phyloP scores from a whole-genome alignment of 192 early-diverging fungal species.

The Gryganskiella cystojenkinii region DNA sequence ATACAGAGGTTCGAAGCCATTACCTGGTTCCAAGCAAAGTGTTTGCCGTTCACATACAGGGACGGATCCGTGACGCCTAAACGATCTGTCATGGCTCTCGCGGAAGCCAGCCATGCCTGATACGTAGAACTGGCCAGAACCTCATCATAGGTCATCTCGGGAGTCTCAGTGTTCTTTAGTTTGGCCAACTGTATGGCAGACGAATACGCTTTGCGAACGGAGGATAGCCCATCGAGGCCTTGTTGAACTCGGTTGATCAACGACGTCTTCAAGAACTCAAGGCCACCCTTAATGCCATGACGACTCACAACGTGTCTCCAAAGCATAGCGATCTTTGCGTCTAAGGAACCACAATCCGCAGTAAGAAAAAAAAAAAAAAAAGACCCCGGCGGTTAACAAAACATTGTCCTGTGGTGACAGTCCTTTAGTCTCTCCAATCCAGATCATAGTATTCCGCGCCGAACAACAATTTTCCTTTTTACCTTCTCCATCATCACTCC shows the following conservation, averaged over 20 bases:
- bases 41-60: constrained; percentile 86
- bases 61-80: constrained; percentile 30
- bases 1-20: too few species aligned
- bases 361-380: not conserved
- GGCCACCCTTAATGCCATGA: constrained; percentile 38
- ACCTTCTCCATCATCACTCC: constrained; percentile 54
- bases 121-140: constrained; percentile 32
- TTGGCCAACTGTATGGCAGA: constrained; percentile 11
- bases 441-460: not conserved
- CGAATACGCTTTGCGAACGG: constrained; percentile 19
- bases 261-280: constrained; percentile 35
- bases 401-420: not conserved
- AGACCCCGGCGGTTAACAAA: not conserved
- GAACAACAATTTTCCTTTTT: too few species aligned
- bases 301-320: constrained; percentile 38
- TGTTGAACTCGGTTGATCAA: constrained; percentile 20
- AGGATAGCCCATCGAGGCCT: constrained; percentile 17
- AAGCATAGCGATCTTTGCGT: constrained; percentile 37
- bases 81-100: constrained; percentile 13
- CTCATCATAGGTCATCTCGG: constrained; percentile 39
- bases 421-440: not conserved
- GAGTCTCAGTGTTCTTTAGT: constrained; percentile 21
- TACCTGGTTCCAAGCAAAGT: constrained; percentile 69
- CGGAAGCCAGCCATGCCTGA: constrained; percentile 20
- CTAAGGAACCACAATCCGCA: not conserved